A percentile compares a stretch with the other conserved stretches of the same genome.
These are phyloP conservation scores for Apiospora arundinis DNA, from an alignment of 2,329 filamentous ascomycete species.

Conservation along the genomic window DNA sequence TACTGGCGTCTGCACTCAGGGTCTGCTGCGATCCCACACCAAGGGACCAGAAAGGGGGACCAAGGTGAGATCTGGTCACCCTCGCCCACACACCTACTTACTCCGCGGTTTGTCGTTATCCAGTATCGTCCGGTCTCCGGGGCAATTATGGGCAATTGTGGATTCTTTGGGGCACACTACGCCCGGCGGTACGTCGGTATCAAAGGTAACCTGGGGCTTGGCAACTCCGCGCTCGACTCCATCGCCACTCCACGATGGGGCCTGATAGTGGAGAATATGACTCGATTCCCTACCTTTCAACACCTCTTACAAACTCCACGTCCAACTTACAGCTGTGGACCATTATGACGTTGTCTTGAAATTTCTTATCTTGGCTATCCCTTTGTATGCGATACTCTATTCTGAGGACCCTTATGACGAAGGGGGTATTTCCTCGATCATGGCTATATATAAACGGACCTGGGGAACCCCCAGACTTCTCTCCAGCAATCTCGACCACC, in stretches of 20 bases:
- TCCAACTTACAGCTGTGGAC: slow-evolving; percentile 15
- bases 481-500: slow-evolving; percentile 15
- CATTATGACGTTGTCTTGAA: slow-evolving; percentile 20
- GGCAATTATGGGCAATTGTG: slow-evolving; percentile 18
- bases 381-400: slow-evolving; percentile 7
- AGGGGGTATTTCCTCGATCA: neutral
- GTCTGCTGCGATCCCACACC: slow-evolving; percentile 4
- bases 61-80: neutral
- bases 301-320: slow-evolving; percentile 8
- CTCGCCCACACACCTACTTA: neutral
- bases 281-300: slow-evolving; percentile 5
- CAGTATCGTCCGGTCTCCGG: slow-evolving; percentile 13
- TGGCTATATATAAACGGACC: slow-evolving; percentile 21
- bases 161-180: slow-evolving; percentile 14
- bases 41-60: slow-evolving; percentile 10
- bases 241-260: slow-evolving; percentile 20
- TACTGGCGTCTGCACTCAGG: neutral
- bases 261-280: slow-evolving; percentile 14
- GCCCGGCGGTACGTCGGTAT: slow-evolving; percentile 21
- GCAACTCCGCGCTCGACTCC: slow-evolving; percentile 19
- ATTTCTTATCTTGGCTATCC: slow-evolving; percentile 20
- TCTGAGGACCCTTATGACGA: slow-evolving; percentile 17
- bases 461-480: slow-evolving; percentile 21
- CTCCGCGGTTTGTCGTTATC: slow-evolving; percentile 12
- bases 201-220: slow-evolving; percentile 13